These are phyloP conservation scores for Rostrohypoxylon terebratum DNA, from an alignment of 495 filamentous ascomycete genomes.

Conservation along the genomic window DNA sequence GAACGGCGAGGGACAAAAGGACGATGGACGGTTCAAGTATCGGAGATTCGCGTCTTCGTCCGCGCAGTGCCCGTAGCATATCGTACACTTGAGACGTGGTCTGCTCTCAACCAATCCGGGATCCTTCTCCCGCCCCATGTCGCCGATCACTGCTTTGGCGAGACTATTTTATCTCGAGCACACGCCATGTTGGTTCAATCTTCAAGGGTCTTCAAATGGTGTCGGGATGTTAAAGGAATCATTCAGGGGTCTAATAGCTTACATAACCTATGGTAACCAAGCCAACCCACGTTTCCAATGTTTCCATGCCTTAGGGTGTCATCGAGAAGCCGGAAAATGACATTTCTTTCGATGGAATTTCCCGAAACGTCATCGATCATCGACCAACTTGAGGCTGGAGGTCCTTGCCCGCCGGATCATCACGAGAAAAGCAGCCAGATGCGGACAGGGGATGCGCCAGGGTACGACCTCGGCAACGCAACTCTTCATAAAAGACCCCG, in stretches of 20 bases:
- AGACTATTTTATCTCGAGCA: slow-evolving; percentile 17
- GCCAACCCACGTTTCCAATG: neutral
- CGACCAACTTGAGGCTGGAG: slow-evolving; percentile 5
- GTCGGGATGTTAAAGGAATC: no score
- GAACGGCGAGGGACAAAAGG: neutral
- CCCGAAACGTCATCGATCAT: slow-evolving; percentile 14
- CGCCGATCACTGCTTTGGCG: slow-evolving; percentile 30
- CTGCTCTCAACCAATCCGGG: slow-evolving; percentile 36
- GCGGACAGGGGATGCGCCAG: slow-evolving; percentile 5
- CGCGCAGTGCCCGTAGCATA: slow-evolving; percentile 4
- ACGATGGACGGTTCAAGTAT: slow-evolving; percentile 24
- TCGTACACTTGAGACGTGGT: slow-evolving; percentile 33
- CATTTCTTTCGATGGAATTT: slow-evolving; percentile 29
- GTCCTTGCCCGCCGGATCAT: slow-evolving; percentile 18
- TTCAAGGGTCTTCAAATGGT: no score
- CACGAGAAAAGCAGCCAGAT: neutral
- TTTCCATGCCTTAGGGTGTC: slow-evolving; percentile 18
- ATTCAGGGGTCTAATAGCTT: neutral
- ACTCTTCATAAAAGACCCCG: slow-evolving; percentile 15
- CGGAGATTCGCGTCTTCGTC: slow-evolving; percentile 15
- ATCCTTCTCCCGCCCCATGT: slow-evolving; percentile 31
- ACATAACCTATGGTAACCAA: neutral
- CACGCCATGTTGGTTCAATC: slow-evolving; percentile 11
- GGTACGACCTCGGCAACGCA: slow-evolving; percentile 18
- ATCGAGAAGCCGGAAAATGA: slow-evolving; percentile 20